Evolutionary conservation across 345 rosid genomes (phyloP).

Genomic region (Eucalyptus cloeziana): DNA sequence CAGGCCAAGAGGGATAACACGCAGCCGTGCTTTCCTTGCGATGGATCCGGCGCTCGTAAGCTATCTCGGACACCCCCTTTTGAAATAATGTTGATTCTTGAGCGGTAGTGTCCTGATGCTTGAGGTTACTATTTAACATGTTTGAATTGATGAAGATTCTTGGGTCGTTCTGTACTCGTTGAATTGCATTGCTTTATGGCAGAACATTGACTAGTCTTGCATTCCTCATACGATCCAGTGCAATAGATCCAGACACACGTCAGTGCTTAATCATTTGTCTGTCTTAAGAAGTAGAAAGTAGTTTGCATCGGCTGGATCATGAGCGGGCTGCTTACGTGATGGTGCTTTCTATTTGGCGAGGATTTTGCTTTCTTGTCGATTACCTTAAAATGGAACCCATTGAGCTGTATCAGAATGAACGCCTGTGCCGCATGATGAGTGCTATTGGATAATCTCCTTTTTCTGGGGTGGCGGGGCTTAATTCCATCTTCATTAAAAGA

Average conservation of each 20-base stretch:
- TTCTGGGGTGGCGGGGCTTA: background rate
- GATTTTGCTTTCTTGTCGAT: background rate
- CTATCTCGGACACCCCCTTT: background rate
- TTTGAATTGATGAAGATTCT: background rate
- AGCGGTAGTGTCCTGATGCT: background rate
- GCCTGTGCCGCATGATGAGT: background rate
- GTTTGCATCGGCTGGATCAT: background rate
- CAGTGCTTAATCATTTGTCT: background rate
- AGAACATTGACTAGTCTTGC: background rate
- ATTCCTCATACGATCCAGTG: fast-evolving
- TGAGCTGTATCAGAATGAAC: background rate
- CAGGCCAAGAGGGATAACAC: conserved; percentile 86
- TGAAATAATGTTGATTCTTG: background rate
- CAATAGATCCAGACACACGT: background rate
- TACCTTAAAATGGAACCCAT: background rate
- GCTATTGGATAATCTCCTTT: background rate
- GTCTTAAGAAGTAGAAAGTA: background rate
- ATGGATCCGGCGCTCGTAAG: conserved; percentile 92
- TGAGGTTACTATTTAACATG: background rate
- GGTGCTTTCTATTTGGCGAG: background rate
- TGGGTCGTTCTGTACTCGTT: background rate
- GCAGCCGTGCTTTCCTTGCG: conserved; percentile 93
- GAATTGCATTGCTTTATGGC: background rate
- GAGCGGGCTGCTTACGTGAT: background rate
- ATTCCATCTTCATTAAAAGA: background rate